A percentile compares a stretch with the other conserved stretches of the same genome.
These are phyloP conservation scores for Ustilago trichophora DNA, from an alignment of 1,284 basidiomycete species.

Conservation along the genomic window DNA sequence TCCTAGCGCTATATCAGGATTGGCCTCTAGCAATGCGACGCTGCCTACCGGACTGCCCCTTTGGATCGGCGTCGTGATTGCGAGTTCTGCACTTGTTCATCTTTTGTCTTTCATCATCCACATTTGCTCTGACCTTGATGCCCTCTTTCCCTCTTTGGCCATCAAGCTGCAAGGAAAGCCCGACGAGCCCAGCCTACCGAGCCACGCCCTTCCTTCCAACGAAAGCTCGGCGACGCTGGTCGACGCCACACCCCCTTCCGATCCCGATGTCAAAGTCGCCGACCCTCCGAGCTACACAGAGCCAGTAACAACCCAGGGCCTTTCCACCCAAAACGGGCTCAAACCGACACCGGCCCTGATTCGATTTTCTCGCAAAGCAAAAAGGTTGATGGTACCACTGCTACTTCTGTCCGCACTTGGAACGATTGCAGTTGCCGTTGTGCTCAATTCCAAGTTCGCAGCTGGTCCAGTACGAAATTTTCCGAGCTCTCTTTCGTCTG, in stretches of 20 bases:
- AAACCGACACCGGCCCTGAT: neutral
- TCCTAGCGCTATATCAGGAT: too few relatives aligned
- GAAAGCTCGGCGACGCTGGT: constrained; percentile 14
- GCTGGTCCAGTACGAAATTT: constrained; percentile 2
- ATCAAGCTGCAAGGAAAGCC: neutral
- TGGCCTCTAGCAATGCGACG: too few relatives aligned
- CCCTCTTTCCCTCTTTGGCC: constrained; percentile 9
- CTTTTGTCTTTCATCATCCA: constrained; percentile 16
- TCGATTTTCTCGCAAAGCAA: constrained; percentile 8
- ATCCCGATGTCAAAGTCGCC: neutral
- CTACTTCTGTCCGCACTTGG: constrained; percentile 10
- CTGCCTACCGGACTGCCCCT: constrained; percentile 9
- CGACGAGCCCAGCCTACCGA: neutral
- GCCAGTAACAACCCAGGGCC: neutral
- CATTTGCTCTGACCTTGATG: constrained; percentile 13
- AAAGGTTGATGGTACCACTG: constrained; percentile 11
- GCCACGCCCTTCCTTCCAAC: neutral
- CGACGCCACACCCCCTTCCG: neutral
- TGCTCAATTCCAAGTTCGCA: constrained; percentile 26
- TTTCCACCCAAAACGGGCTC: too few relatives aligned
- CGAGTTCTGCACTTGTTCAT: constrained; percentile 4
- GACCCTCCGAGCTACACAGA: constrained; percentile 15
- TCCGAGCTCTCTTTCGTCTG: neutral
- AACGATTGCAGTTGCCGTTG: constrained; percentile 16
- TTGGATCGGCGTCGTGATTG: constrained; percentile 20